phyloP scores from a whole-genome alignment of 2,329 filamentous ascomycete genomes.

The Chaetomium olivaceum region DNA sequence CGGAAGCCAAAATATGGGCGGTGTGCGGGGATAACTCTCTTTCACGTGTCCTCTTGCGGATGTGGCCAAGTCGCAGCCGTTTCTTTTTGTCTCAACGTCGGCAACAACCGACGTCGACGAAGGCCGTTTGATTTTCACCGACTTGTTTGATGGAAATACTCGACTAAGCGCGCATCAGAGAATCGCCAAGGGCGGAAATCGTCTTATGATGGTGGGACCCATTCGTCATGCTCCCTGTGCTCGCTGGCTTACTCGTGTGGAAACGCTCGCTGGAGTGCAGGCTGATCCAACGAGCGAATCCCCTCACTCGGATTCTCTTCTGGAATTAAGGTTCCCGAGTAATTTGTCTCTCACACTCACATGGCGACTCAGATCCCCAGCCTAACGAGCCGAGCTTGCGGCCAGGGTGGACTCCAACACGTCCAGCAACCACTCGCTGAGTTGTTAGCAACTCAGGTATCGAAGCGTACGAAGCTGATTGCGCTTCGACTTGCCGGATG shows the following conservation, averaged over 20 bases:
- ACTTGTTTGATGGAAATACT: not conserved
- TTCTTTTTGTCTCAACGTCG: not conserved
- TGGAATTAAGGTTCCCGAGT: not conserved
- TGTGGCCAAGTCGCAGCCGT: not conserved
- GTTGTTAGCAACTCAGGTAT: slow-evolving; percentile 6
- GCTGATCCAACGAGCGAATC: not conserved
- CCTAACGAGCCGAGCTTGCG: not conserved
- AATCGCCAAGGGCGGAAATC: not conserved
- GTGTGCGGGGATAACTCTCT: not conserved
- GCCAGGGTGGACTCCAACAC: no score
- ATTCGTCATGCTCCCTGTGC: not conserved
- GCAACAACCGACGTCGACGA: not conserved
- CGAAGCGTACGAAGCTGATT: not conserved
- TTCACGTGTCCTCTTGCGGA: not conserved
- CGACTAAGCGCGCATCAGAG: not conserved
- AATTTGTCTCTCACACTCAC: not conserved
- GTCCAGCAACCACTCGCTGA: not conserved
- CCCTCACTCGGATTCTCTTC: not conserved
- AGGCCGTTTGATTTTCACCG: not conserved
- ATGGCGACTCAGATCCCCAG: slow-evolving; percentile 13
- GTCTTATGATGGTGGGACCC: not conserved
- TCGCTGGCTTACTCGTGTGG: no score
- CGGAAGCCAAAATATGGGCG: not conserved
- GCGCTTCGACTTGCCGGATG: slow-evolving; percentile 13
- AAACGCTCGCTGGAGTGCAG: not conserved